A percentile compares a stretch with the other conserved stretches of the same genome.
Evolutionary conservation across 768 basidiomycete genomes (phyloP).

Genomic region (Rhodotorula taiwanensis): DNA sequence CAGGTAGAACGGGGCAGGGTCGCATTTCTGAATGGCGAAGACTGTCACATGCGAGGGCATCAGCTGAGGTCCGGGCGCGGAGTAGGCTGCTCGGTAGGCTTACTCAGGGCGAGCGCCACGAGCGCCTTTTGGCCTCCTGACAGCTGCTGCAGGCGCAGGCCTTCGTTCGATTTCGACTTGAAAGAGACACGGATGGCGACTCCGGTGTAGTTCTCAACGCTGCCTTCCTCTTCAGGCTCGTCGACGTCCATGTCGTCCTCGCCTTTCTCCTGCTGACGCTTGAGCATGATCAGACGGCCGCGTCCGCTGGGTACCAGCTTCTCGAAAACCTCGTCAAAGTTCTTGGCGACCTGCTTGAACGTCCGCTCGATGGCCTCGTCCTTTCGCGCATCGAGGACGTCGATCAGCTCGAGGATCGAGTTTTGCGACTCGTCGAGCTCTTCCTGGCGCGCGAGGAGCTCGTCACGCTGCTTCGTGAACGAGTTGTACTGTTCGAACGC

Average conservation of each 20-base stretch:
- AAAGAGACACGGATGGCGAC: conserved; percentile 98
- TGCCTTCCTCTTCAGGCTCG: conserved; percentile 36
- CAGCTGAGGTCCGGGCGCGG: neutral
- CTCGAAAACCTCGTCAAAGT: conserved; percentile 96
- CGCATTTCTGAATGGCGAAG: conserved; percentile 98
- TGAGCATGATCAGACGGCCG: conserved; percentile 85
- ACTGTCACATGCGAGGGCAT: conserved; percentile 50
- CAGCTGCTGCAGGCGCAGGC: conserved; percentile 87
- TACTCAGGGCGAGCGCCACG: conserved; percentile 88
- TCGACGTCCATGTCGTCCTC: conserved; percentile 43
- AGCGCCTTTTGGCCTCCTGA: conserved; percentile 97
- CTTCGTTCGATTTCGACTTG: conserved; percentile 97
- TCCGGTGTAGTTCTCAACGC: conserved; percentile 86
- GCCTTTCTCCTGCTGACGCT: conserved; percentile 58
- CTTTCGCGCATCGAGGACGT: conserved; percentile 89
- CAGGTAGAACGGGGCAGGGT: conserved; percentile 98
- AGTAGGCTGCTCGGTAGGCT: no score
- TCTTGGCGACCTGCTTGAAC: conserved; percentile 94
- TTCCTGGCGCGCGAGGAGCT: conserved; percentile 73
- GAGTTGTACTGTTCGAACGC: conserved; percentile 97
- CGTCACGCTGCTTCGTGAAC: conserved; percentile 95
- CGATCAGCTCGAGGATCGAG: conserved; percentile 86
- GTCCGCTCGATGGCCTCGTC: conserved; percentile 98
- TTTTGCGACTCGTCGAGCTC: conserved; percentile 83
- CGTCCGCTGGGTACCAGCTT: conserved; percentile 88